These are phyloP conservation scores for Chenopodium quinoa DNA, from an alignment of 148 eudicot species.

Conservation along the genomic window DNA sequence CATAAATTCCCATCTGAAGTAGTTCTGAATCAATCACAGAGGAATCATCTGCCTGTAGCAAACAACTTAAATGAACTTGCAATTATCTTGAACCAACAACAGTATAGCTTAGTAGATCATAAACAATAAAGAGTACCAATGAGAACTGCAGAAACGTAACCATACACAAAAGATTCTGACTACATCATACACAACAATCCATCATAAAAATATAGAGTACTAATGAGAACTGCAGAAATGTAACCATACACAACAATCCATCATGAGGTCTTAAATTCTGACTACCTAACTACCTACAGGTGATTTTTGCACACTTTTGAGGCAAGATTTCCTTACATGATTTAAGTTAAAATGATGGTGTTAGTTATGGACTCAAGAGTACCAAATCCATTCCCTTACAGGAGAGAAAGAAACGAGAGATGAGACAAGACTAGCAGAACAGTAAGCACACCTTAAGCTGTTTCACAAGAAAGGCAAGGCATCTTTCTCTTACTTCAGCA, in stretches of 20 bases:
- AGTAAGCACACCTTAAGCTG: slow-evolving; percentile 55
- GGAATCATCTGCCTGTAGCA: slow-evolving; percentile 39
- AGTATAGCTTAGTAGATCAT: not conserved
- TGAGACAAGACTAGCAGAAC: not conserved
- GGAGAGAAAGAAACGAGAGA: not conserved
- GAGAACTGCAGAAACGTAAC: not conserved
- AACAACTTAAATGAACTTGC: slow-evolving; percentile 10
- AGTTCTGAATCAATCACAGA: slow-evolving; percentile 31
- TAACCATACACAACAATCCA: not conserved
- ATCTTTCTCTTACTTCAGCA: slow-evolving; percentile 52
- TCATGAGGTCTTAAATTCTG: not conserved
- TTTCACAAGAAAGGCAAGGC: slow-evolving; percentile 64
- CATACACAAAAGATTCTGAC: not conserved
- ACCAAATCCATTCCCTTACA: too few species aligned
- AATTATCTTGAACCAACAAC: not conserved
- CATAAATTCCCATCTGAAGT: slow-evolving; percentile 48
- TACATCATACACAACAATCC: too few species aligned
- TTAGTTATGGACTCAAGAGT: too few species aligned
- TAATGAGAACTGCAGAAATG: not conserved
- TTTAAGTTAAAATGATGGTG: too few species aligned
- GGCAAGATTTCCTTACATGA: not conserved
- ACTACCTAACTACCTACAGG: not conserved
- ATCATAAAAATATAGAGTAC: not conserved
- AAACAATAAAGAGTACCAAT: not conserved
- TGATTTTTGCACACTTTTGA: not conserved